A percentile compares a stretch with the other conserved stretches of the same genome.
phyloP scores from a whole-genome alignment of 305 asterid species.

The Fraxinus sp. region DNA sequence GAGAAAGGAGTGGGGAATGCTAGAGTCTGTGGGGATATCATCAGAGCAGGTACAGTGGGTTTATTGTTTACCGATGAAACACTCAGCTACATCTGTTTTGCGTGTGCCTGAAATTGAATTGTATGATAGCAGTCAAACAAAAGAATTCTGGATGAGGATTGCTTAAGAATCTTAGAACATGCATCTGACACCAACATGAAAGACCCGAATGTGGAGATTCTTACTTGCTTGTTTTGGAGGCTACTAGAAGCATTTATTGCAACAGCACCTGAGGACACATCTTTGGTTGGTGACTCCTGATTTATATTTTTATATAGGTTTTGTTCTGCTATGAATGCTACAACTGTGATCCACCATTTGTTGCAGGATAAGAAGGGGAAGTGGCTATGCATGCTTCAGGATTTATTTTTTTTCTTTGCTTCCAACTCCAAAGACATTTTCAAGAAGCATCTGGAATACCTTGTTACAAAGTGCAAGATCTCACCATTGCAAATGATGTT shows the following conservation, averaged over 20 bases:
- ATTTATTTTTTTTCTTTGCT: constrained; percentile 64
- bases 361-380: constrained; percentile 61
- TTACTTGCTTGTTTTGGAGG: constrained; percentile 60
- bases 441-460: constrained; percentile 55
- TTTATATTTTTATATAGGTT: neutral
- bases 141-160: constrained; percentile 46
- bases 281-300: constrained; percentile 47
- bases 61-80: neutral
- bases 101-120: constrained; percentile 19
- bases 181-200: constrained; percentile 39
- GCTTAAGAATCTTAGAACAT: constrained; percentile 52
- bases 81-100: neutral
- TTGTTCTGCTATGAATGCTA: constrained; percentile 8
- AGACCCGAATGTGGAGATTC: constrained; percentile 59
- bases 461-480: constrained; percentile 52
- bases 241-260: constrained; percentile 57
- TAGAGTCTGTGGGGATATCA: constrained; percentile 46
- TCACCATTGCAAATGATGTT: constrained; percentile 46
- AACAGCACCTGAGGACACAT: constrained; percentile 42
- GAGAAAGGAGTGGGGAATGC: constrained; percentile 58
- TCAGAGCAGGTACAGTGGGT: constrained; percentile 49
- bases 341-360: constrained; percentile 24
- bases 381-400: constrained; percentile 56
- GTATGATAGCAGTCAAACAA: constrained; percentile 44
- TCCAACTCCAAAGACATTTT: constrained; percentile 51